These are phyloP conservation scores for Anthracocystis walkeri DNA, from an alignment of 1,284 basidiomycete genomes.

Conservation along the genomic window DNA sequence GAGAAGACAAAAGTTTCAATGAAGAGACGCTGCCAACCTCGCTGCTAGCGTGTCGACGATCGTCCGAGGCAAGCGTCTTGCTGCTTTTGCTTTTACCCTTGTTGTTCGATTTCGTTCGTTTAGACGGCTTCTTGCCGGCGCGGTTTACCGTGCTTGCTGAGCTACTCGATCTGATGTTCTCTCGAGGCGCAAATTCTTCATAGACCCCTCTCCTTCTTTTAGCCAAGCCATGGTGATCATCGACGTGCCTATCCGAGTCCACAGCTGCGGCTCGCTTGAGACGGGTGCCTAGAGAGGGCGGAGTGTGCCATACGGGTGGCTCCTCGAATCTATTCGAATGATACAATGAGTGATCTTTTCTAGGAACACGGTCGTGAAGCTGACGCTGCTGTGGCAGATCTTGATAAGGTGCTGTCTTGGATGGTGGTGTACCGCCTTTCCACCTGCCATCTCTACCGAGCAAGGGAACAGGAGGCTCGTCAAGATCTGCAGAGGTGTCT, in stretches of 20 bases:
- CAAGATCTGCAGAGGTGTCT: constrained; percentile 11
- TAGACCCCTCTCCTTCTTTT: neutral
- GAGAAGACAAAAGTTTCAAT: constrained; percentile 6
- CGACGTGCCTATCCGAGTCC: neutral
- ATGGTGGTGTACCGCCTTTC: constrained; percentile 14
- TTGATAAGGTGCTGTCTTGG: neutral
- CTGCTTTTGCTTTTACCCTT: neutral
- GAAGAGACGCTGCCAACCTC: constrained; percentile 1
- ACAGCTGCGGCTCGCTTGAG: neutral
- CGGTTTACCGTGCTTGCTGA: neutral
- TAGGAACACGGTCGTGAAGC: neutral
- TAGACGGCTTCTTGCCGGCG: neutral
- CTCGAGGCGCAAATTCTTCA: neutral
- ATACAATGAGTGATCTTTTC: neutral
- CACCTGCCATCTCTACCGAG: constrained; percentile 21
- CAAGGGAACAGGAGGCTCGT: constrained; percentile 20
- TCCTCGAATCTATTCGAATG: neutral
- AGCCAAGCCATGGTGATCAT: neutral
- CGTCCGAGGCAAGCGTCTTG: neutral
- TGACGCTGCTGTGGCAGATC: neutral
- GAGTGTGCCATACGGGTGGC: neutral
- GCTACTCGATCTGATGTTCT: neutral
- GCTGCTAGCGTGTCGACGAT: constrained; percentile 5
- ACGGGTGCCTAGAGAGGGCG: neutral
- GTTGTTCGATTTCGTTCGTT: neutral